Base-by-base conservation (phyloP, 768 basidiomycete genomes). In the Amanita subjunquillea region DNA sequence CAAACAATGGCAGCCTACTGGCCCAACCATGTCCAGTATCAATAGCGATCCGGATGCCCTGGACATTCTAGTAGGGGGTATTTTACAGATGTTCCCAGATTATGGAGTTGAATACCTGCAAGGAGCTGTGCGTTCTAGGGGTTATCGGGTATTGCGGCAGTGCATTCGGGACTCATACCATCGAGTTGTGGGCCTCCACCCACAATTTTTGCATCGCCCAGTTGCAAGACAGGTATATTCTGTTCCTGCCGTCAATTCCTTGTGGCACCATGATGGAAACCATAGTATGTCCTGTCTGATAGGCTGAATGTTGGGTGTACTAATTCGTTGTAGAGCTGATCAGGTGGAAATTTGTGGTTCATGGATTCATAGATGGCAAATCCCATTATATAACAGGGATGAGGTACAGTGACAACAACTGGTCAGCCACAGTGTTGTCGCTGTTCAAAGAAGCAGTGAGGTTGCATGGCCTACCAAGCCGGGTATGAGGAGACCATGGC, bases 211-310 rank as follows among this genome's bases (percentile, higher is more conserved):
- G 12, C 9, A 32, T 2, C 59, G 58, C 4, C 37, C 50, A 20
- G 59, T 50, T 25, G n/a, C 55, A 6, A 58, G 63, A 2, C 47
- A 60, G 0, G 45, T 52, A 6, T 67, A 67, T 47, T 43, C 36
- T 13, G 66, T 67, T 34, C 57, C 60, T 25, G 66, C 64, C 3
- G 61, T 63, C 6, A 69, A 69, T 56, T 63, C 63, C 0, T 56
- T 69, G 0, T 68, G 66, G 66, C 67, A 70, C 51, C 65, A 69
- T 58, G 67, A 71, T 56, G 66, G 69, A 0, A 67, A 69, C 43
- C 69, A 69, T 57, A 61, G 68, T 69, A 50, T n/a, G 12, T 32
- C 40, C 22, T 3, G 6, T 50, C 20, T 44, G 10, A n/a, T 25
- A 3, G 25, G 45, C 47, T 23, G 44, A 30, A 6, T 1, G 9